These are phyloP conservation scores for Asterophora parasitica DNA, from an alignment of 768 basidiomycete species.

Conservation along the genomic window DNA sequence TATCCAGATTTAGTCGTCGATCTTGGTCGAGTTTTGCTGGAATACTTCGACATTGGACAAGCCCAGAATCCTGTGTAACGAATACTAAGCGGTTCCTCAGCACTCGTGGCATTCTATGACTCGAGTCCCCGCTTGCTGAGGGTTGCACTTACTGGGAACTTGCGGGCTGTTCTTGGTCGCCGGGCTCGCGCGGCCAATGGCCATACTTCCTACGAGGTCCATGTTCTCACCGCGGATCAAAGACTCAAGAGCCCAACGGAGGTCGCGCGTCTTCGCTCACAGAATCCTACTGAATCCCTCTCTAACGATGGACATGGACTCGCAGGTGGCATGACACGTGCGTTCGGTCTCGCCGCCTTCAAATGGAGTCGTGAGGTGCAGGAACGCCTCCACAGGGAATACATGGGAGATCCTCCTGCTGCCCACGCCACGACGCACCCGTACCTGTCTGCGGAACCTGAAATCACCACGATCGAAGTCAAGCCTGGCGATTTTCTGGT, in stretches of 20 bases:
- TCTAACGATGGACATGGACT: background rate
- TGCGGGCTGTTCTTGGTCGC: slow-evolving; percentile 38
- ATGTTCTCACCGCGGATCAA: slow-evolving; percentile 36
- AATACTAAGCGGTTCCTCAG: slow-evolving; percentile 27
- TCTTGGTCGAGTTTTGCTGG: background rate
- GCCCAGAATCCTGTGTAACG: background rate
- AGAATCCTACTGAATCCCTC: background rate
- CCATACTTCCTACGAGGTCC: slow-evolving; percentile 29
- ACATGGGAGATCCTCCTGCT: slow-evolving; percentile 28
- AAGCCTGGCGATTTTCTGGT: slow-evolving; percentile 49
- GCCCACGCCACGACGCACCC: slow-evolving; percentile 36
- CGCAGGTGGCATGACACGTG: slow-evolving; percentile 28
- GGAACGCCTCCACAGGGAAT: slow-evolving; percentile 27
- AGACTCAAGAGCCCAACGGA: slow-evolving; percentile 30
- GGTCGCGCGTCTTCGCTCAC: slow-evolving; percentile 15
- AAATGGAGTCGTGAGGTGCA: slow-evolving; percentile 40
- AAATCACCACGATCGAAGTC: slow-evolving; percentile 38
- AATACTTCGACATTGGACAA: slow-evolving; percentile 1
- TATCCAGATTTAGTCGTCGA: slow-evolving; percentile 14
- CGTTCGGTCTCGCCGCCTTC: slow-evolving; percentile 38
- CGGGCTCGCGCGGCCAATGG: slow-evolving; percentile 20
- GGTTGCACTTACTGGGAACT: slow-evolving; percentile 36
- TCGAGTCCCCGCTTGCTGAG: slow-evolving; percentile 28
- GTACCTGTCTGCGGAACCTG: slow-evolving; percentile 49
- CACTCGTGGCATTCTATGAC: slow-evolving; percentile 33